Base-by-base conservation (phyloP, 2,329 filamentous ascomycete species). In the Alternaria hordeiaustralica region DNA sequence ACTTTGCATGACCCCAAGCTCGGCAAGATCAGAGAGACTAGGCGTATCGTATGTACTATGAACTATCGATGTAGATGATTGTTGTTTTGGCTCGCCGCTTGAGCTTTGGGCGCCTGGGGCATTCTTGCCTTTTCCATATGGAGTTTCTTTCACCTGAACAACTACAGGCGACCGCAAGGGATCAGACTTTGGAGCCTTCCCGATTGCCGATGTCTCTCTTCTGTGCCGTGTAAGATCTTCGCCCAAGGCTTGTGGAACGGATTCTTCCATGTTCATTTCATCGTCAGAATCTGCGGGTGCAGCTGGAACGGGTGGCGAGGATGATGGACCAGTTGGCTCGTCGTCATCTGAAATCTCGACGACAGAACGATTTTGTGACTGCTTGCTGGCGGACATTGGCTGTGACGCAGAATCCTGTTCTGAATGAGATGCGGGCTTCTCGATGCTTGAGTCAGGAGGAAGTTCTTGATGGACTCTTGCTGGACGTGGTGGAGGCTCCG, bases 121-220 rank as follows among this genome's bases (percentile, higher is more conserved):
- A 33, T 43, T 43, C 36, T 69, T 75, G 28, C 60, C 44, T 59
- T 74, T 75, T 3, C 59, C 23, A 46, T 72, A 65, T 3, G 75
- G 76, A 2, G 77, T 79, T 49, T 78, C 75, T 36, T 73, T 71
- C 0, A 79, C 76, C 20, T 74, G 75, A 2, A 79, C 66, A 20
- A 70, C 50, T 7, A 70, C 57, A 5, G 55, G 60, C 21, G 58
- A 45, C 0, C 26, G 59, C 6, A 58, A 21, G 20, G 57, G 46
- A 9, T 4, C 45, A 33, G 33, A 33, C 18, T n/a, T 20, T 18
- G 33, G 21, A n/a, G 15, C 46, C 1, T 18, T 46, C 2, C 25
- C 12, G n/a, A 21, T 47, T 3, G 43, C 25, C 21, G 10, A 23
- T 30, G 44, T 30, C n/a, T 30, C 9, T 9, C 15, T 6, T 9